Evolutionary conservation across 768 basidiomycete genomes (phyloP), one percentile per base, ranked within the genome.

Genomic region (Trametes punicea): DNA sequence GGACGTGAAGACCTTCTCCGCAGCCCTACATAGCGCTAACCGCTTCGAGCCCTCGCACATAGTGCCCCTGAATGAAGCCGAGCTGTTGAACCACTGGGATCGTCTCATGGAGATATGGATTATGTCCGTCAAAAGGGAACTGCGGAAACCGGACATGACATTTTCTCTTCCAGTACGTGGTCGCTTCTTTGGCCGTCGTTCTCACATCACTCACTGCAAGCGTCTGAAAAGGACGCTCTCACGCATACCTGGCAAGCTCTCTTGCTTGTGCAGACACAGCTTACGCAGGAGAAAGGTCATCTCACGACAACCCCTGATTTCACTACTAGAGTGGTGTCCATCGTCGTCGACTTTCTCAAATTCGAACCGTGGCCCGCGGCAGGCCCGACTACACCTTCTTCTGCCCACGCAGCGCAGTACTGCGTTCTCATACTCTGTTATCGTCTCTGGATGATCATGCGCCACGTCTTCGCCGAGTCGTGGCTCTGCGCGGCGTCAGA

Each of bases 181-280:
- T n/a, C n/a, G n/a, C n/a, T n/a, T n/a, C 15, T n/a, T 36, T 36
- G 9, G 34, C 6, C 6, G 34, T n/a, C 34, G 31, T n/a, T n/a
- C 5, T 36, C 34, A n/a, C 15, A 5, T 15, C 5, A 16, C 34
- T 36, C 9, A 36, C n/a, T 7, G 6, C 15, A 15, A 10, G 7
- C 13, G 48, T 56, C 36, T 59, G 20, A 62, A 25, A 59, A 82
- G 81, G 57, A 66, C 13, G 67, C 68, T 39, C 67, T 82, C 23
- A 42, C 80, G 4, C 64, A 70, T 39, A 67, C 74, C 1, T 87
- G 85, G 85, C 75, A 80, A 57, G 75, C 79, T 0, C 72, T 87
- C 16, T 68, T 88, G n/a, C 75, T 83, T 23, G 76, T 70, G 16
- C 77, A 75, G 39, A 70, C 77, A 9, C 74, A 78, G 47, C 64